Evolutionary conservation across 495 filamentous ascomycete species (phyloP), one percentile per base, ranked within the genome.

Genomic region (Letharia lupina): DNA sequence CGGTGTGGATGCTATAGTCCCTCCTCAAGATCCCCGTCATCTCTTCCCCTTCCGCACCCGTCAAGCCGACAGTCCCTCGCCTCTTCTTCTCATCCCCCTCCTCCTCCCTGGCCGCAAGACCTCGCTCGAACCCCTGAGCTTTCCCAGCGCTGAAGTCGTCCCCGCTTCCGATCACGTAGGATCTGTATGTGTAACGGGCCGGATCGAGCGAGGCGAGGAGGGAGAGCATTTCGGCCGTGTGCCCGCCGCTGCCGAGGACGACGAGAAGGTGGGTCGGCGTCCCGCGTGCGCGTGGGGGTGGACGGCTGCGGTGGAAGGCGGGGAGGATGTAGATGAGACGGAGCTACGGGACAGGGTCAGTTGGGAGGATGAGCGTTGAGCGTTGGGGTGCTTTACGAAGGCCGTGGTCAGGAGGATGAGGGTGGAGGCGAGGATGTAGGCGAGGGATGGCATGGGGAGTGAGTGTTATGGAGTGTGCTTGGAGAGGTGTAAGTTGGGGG

Each of bases 201-300:
- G 75, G 73, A 63, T 82, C 73, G 31, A 82, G 76, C 39, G 81
- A 77, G 35, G 81, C 74, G 35, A 98, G 80, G 76, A 95, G 87
- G 66, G 87, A 84, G 56, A 96, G 78, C 90, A 98, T 95, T 78
- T 98, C 94, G 16, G 90, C 84, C 2, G 93, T 96, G 78, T 98
- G 94, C 7, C 94, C 94, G 65, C 94, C 94, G 39, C 89, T 93
- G 48, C 94, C 94, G 62, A 97, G 87, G 61, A 97, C 84, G 65
- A 95, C 81, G 35, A 96, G 79, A 59, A 94, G 79, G 74, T 91
- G 92, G 42, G 84, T 82, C 33, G 83, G 79, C 18, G 65, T 45
- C 37, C 65, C 63, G 63, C 64, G 71, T 20, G 64, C 63, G 68
- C 70, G 74, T 35, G 70, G 70, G 31, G 67, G 39, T 16, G 69